Evolutionary conservation across 83 land plant genomes (phyloP), one percentile per base, ranked within the genome.

Genomic region (Picea mariana): DNA sequence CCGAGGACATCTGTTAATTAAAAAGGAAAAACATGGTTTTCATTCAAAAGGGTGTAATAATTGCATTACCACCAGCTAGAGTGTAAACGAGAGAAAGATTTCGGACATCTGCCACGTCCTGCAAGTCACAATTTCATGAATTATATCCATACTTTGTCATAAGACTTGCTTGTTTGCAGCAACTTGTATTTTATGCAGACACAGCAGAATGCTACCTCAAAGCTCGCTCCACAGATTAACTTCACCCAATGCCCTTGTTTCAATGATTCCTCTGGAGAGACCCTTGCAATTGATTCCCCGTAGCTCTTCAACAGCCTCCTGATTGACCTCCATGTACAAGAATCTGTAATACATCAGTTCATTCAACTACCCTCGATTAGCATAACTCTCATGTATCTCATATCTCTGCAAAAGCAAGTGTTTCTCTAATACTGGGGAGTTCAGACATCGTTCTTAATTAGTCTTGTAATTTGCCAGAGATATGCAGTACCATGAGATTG

Each of bases 171-270:
- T 18, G 44, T 16, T 9, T 17, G 20, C 31, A 34, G 1, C 20
- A 16, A 40, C 1, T 16, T 20, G 20, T 38, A 40, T 38, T 42
- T n/a, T 18, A 42, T 71, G 8, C 17, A 71, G 23, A 71, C 11
- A n/a, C 3, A 12, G 49, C 55, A 58, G 60, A 58, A 58, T 58
- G 9, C 26, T 80, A 96, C 98, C 99, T 97, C 98, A 82, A 97
- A 97, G 88, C 99, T 95, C 67, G 99, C 99, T 66, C 99, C 99
- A 77, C 98, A 95, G 16, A 97, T 95, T 62, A 97, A 93, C 91
- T 97, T 97, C 62, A 95, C 96, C 99, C 99, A 97, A 42, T 88
- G 81, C 23, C 96, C 96, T 5, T 77, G 80, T 68, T 85, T 86
- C 68, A 96, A 89, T 11, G 98, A 92, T 16, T 81, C 85, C 52